Percentiles rank a stretch among this genome's conserved stretches.
These are phyloP conservation scores for Malus asiatica DNA, from an alignment of 306 rosid genomes.

Conservation along the genomic window DNA sequence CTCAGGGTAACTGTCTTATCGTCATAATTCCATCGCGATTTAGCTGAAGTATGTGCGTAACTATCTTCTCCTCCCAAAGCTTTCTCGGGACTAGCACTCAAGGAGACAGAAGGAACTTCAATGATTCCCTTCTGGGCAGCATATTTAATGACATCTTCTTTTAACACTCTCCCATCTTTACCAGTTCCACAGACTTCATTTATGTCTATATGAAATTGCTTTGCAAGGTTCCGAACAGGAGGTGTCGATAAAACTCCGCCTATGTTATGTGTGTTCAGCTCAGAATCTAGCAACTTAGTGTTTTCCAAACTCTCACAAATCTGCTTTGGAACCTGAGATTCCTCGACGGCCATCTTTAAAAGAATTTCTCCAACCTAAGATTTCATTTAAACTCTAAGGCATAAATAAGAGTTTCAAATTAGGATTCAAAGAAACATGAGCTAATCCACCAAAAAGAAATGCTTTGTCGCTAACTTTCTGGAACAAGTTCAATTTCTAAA, in stretches of 20 bases:
- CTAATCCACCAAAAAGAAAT: background rate
- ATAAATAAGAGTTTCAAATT: background rate
- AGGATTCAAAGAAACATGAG: background rate
- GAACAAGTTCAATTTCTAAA: background rate
- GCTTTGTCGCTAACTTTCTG: background rate
- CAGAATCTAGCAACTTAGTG: slow-evolving; percentile 31
- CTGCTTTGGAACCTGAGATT: slow-evolving; percentile 24
- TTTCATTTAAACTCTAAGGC: slow-evolving; percentile 6
- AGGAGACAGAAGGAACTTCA: slow-evolving; percentile 27
- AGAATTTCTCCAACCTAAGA: slow-evolving; percentile 93
- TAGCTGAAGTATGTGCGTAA: slow-evolving; percentile 18
- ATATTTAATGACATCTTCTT: slow-evolving; percentile 65
- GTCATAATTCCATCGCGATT: slow-evolving; percentile 26
- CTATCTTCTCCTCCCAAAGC: slow-evolving; percentile 26
- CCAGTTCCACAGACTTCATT: slow-evolving; percentile 70
- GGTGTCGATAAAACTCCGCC: slow-evolving; percentile 71
- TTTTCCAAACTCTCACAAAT: slow-evolving; percentile 25
- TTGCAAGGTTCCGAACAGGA: slow-evolving; percentile 69
- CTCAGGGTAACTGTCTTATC: slow-evolving; percentile 62
- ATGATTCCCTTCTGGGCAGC: slow-evolving; percentile 50
- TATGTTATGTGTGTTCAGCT: slow-evolving; percentile 20
- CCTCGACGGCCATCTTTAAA: slow-evolving; percentile 44
- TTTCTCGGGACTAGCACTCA: slow-evolving; percentile 29
- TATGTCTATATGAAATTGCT: slow-evolving; percentile 63
- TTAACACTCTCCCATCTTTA: slow-evolving; percentile 67